Evolutionary conservation across 2,329 filamentous ascomycete genomes (phyloP).

Genomic region (Rutstroemia sp.): DNA sequence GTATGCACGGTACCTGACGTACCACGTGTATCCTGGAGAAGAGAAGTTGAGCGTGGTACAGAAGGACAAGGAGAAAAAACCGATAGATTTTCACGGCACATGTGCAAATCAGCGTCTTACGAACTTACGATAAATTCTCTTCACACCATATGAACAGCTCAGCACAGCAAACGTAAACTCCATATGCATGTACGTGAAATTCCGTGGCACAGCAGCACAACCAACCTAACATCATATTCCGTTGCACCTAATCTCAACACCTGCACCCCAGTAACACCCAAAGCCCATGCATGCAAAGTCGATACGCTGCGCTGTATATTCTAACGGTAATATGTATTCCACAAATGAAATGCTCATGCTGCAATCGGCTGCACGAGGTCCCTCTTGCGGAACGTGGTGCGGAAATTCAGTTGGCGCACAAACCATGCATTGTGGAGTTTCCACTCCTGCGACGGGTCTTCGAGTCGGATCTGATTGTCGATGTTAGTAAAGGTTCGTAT

Average conservation of each 20-base stretch:
- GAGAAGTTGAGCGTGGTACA: background rate
- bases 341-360: background rate
- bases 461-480: conserved; percentile 42
- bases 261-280: background rate
- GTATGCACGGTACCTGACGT: background rate
- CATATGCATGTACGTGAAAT: too few relatives aligned
- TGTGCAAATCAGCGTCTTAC: too few relatives aligned
- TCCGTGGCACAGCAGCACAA: too few relatives aligned
- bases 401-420: conserved; percentile 52
- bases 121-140: too few relatives aligned
- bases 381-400: conserved; percentile 23
- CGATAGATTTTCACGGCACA: background rate
- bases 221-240: too few relatives aligned
- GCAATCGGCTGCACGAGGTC: conserved; percentile 17
- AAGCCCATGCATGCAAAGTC: background rate
- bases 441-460: conserved; percentile 49
- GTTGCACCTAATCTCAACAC: background rate
- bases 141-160: too few relatives aligned
- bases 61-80: too few relatives aligned
- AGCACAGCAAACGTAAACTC: too few relatives aligned
- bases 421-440: conserved; percentile 55
- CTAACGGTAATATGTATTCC: background rate
- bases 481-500: background rate
- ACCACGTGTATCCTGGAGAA: background rate
- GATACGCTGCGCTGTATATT: background rate